Conservation (phyloP, 2,329 filamentous ascomycete genomes). For the Nemania diffusa region DNA sequence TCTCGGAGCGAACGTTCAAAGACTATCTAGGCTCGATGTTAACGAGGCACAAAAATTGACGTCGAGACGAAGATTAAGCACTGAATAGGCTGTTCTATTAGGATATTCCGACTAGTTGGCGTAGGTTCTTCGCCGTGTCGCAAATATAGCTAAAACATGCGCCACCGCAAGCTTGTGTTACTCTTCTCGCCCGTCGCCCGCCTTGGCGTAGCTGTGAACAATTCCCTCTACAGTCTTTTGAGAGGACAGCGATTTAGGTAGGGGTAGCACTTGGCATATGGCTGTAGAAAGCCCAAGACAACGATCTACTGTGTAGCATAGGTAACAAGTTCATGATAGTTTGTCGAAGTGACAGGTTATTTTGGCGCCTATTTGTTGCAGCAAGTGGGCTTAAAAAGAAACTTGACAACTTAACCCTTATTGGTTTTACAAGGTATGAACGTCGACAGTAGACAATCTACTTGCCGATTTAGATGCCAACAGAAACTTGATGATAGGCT, state of each 20-base stretch:
- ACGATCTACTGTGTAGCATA: constrained; percentile 13
- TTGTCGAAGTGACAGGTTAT: not conserved
- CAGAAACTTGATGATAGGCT: not conserved
- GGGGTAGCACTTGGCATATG: not conserved
- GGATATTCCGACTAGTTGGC: not conserved
- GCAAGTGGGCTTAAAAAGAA: not conserved
- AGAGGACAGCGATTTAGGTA: not conserved
- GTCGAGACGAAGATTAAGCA: not conserved
- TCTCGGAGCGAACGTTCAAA: constrained; percentile 2
- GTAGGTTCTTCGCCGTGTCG: not conserved
- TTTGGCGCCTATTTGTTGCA: not conserved
- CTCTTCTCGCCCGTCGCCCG: not conserved
- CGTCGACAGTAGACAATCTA: not conserved
- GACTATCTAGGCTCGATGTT: not conserved
- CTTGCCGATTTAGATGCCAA: not conserved
- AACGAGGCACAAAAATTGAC: not conserved
- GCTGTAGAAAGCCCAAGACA: not conserved
- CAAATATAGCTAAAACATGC: not conserved
- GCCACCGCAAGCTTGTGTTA: constrained; percentile 14
- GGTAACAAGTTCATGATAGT: not conserved
- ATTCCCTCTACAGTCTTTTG: not conserved
- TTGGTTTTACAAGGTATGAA: constrained; percentile 1
- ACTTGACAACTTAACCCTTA: not conserved
- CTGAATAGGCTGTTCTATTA: not conserved
- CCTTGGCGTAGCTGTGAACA: not conserved